These are phyloP conservation scores for Nakazawaea sp. DNA, from an alignment of 805 yeast genomes.

Conservation along the genomic window DNA sequence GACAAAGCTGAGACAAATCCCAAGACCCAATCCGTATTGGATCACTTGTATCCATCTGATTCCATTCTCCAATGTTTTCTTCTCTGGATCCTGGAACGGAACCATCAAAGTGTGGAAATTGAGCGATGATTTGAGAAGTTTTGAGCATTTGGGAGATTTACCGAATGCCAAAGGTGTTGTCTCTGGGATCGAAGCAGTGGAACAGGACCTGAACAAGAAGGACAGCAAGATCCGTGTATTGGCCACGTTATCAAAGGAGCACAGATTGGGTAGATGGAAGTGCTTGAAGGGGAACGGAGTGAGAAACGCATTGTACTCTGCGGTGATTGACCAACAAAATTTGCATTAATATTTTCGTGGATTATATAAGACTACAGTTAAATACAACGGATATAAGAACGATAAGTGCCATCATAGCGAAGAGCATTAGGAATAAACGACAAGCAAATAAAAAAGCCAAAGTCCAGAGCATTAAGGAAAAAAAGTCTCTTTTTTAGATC, in stretches of 20 bases:
- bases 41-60: constrained; percentile 76
- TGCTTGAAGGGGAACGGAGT: constrained; percentile 48
- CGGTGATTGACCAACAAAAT: constrained; percentile 29
- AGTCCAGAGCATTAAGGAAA: not conserved
- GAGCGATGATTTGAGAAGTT: constrained; percentile 53
- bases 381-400: not conserved
- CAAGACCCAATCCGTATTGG: constrained; percentile 74
- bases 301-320: constrained; percentile 66
- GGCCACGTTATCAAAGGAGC: constrained; percentile 78
- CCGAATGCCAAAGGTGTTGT: constrained; percentile 63
- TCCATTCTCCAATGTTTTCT: constrained; percentile 78
- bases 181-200: constrained; percentile 49
- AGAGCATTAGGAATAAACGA: not conserved
- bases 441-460: constrained; percentile 6
- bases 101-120: constrained; percentile 72
- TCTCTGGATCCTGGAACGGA: constrained; percentile 89
- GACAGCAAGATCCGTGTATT: constrained; percentile 47
- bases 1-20: constrained; percentile 43
- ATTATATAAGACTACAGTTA: not conserved
- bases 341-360: not conserved
- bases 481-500: no score
- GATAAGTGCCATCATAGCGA: not conserved
- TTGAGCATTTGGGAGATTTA: constrained; percentile 50
- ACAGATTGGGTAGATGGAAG: constrained; percentile 84
- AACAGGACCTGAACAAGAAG: constrained; percentile 38